These are phyloP conservation scores for Euphorbia peplus DNA, from an alignment of 345 rosid species.

Conservation along the genomic window DNA sequence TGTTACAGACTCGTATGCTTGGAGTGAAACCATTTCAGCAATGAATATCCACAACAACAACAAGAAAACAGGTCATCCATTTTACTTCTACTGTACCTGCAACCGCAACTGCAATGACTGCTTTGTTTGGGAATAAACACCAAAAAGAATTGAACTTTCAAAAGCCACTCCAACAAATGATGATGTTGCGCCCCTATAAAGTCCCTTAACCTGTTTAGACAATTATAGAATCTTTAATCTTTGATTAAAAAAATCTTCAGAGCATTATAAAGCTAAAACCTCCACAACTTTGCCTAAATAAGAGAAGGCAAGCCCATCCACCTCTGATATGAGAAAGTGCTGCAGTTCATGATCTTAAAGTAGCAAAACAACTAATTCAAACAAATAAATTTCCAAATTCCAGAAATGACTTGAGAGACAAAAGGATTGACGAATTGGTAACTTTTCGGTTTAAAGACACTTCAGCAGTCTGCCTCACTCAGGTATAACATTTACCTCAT, in stretches of 20 bases:
- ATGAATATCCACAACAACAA: constrained; percentile 1
- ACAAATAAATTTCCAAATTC: neutral
- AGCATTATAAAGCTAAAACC: neutral
- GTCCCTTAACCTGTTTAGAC: constrained; percentile 68
- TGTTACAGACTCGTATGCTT: neutral
- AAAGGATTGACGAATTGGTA: too few relatives aligned
- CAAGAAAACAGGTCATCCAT: constrained; percentile 15
- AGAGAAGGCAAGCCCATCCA: neutral
- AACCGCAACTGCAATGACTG: constrained; percentile 59
- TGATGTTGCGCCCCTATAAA: constrained; percentile 84
- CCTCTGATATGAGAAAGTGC: constrained; percentile 1
- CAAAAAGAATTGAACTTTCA: constrained; percentile 88
- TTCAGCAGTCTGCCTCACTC: neutral
- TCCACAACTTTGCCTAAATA: neutral
- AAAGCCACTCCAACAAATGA: constrained; percentile 87
- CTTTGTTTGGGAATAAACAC: constrained; percentile 91
- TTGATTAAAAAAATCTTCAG: neutral
- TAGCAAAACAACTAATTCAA: neutral
- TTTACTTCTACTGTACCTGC: neutral
- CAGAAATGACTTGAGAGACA: neutral
- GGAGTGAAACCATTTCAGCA: neutral
- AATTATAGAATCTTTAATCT: constrained; percentile 9
- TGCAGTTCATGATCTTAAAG: constrained; percentile 7
- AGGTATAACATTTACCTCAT: neutral
- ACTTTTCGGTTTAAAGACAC: neutral